Evolutionary conservation across 331 rosid genomes (phyloP).

Genomic region (Saraca asoca): DNA sequence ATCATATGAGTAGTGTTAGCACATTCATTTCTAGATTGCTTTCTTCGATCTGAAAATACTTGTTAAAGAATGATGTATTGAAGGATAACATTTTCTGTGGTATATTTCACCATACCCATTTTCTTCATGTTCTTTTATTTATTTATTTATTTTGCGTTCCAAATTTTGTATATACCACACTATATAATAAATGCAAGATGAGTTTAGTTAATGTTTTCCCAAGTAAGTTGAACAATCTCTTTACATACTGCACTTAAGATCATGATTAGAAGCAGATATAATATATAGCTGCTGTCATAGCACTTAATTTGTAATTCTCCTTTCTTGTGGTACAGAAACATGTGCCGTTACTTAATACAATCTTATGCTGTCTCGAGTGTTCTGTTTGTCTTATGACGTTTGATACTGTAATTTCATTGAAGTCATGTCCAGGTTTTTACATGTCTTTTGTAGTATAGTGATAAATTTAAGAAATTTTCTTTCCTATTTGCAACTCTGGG

Average conservation of each 20-base stretch:
- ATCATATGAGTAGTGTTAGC: too few species aligned
- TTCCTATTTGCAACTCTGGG: constrained; percentile 17
- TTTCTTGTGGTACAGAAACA: background rate
- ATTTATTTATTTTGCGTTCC: background rate
- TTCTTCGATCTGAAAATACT: background rate
- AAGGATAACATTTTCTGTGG: too few species aligned
- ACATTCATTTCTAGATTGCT: too few species aligned
- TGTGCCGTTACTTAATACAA: constrained; percentile 10
- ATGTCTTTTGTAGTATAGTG: constrained; percentile 17
- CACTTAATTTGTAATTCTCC: background rate
- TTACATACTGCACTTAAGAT: background rate
- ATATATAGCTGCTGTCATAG: background rate
- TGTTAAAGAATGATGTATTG: background rate
- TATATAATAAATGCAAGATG: background rate
- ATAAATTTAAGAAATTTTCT: constrained; percentile 24
- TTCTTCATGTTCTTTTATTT: constrained; percentile 14
- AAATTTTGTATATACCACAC: background rate
- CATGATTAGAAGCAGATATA: background rate
- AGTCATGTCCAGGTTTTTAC: constrained; percentile 4
- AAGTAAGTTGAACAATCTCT: background rate
- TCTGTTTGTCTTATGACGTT: constrained; percentile 13
- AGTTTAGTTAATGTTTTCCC: background rate
- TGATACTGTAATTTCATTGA: background rate
- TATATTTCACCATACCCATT: background rate
- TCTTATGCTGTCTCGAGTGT: constrained; percentile 12